These are phyloP conservation scores for Rhytidhysteron rufulum DNA, from an alignment of 2,329 filamentous ascomycete species.

Conservation along the genomic window DNA sequence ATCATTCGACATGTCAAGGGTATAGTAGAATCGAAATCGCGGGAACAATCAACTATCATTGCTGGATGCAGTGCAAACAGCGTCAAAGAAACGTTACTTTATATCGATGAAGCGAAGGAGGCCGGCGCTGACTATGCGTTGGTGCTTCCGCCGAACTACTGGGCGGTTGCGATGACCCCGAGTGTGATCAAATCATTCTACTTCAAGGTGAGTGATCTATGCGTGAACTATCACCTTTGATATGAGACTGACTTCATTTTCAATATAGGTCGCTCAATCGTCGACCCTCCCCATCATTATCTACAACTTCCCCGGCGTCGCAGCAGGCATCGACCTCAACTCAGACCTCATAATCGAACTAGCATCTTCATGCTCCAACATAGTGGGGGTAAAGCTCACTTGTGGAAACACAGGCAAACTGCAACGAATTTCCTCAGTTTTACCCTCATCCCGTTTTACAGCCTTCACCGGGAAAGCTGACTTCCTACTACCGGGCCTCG, in stretches of 20 bases:
- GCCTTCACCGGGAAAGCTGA: too few relatives aligned
- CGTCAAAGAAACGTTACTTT: conserved; percentile 42
- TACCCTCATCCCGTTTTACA: too few relatives aligned
- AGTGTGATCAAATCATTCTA: conserved; percentile 42
- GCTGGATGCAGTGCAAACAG: conserved; percentile 42
- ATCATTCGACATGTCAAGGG: conserved; percentile 35
- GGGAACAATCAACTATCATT: conserved; percentile 46
- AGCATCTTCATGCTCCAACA: conserved; percentile 52
- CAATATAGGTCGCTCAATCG: too few relatives aligned
- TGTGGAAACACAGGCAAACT: too few relatives aligned
- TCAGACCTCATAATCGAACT: conserved; percentile 61
- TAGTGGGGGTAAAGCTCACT: conserved; percentile 68
- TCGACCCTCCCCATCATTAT: conserved; percentile 63
- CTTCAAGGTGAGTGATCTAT: too few relatives aligned
- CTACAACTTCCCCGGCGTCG: conserved; percentile 70
- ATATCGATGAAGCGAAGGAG: conserved; percentile 38
- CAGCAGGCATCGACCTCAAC: conserved; percentile 63
- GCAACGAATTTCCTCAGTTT: too few relatives aligned
- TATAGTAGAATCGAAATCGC: too few relatives aligned
- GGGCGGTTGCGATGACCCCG: conserved; percentile 41
- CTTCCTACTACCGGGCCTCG: too few relatives aligned
- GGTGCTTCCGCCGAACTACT: conserved; percentile 44
- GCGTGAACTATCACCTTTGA: too few relatives aligned
- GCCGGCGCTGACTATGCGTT: conserved; percentile 43
- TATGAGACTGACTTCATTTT: too few relatives aligned